A percentile compares a stretch with the other conserved stretches of the same genome.
Conservation (phyloP, 306 rosid species). For the Sindora glabra region DNA sequence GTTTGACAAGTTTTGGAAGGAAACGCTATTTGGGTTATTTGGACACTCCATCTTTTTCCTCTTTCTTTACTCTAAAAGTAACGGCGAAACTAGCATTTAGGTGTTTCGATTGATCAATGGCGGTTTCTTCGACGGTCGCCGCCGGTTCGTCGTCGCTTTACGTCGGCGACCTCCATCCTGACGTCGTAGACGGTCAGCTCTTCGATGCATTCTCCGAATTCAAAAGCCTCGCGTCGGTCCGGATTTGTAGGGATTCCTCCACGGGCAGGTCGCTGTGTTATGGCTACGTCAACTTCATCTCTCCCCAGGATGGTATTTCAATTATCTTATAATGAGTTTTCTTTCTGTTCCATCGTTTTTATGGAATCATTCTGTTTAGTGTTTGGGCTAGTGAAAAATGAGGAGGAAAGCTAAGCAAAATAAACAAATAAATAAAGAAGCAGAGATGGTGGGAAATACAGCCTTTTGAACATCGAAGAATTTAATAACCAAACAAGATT, state of each 20-base stretch:
- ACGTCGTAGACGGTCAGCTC: conserved; percentile 44
- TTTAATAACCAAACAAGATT: neutral
- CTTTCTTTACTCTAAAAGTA: neutral
- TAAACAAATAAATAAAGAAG: too few species aligned
- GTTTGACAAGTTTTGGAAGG: neutral
- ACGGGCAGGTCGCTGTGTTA: conserved; percentile 69
- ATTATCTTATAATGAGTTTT: neutral
- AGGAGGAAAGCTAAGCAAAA: neutral
- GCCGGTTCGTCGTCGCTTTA: conserved; percentile 45
- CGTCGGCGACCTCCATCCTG: conserved; percentile 79
- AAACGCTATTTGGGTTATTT: neutral
- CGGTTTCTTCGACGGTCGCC: conserved; percentile 37
- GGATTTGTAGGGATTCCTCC: conserved; percentile 52
- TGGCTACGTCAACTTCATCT: conserved; percentile 67
- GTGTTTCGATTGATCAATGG: conserved; percentile 36
- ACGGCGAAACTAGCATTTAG: neutral
- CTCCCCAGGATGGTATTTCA: conserved; percentile 57
- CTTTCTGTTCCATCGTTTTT: neutral
- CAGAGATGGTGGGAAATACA: neutral
- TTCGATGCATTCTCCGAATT: conserved; percentile 49
- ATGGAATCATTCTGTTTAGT: neutral
- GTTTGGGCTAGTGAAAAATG: neutral
- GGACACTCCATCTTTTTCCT: neutral
- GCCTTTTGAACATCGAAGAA: neutral
- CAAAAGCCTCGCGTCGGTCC: conserved; percentile 48